phyloP scores from a whole-genome alignment of 148 eudicot genomes.

The Camellia japonica region DNA sequence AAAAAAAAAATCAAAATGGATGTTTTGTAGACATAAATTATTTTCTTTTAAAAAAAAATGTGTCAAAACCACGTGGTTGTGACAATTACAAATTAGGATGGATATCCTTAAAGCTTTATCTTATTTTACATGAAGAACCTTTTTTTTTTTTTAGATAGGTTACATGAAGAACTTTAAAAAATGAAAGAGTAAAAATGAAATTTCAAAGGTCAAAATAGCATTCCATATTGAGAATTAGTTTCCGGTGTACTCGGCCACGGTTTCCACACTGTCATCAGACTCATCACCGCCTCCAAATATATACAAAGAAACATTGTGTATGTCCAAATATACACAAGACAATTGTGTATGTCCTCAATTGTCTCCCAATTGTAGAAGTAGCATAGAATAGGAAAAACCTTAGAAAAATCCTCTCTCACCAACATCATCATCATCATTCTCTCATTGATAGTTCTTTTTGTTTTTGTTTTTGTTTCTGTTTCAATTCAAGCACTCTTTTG shows the following conservation, averaged over 20 bases:
- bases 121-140: no score
- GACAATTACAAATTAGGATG: neutral
- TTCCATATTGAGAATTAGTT: neutral
- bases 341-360: neutral
- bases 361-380: neutral
- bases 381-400: neutral
- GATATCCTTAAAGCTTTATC: no score
- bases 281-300: neutral
- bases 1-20: no score
- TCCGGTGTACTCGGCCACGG: slow-evolving; percentile 21
- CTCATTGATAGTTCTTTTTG: neutral
- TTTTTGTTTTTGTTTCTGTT: no score
- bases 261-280: neutral
- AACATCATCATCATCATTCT: neutral
- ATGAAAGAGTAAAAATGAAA: no score
- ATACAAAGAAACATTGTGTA: neutral
- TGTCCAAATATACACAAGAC: neutral
- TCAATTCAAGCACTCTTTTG: neutral
- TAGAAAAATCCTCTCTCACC: neutral
- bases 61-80: neutral
- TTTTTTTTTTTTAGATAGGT: no score
- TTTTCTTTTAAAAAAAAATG: no score
- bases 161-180: no score
- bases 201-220: neutral
- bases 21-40: no score